Evolutionary conservation across 805 yeast species (phyloP), one percentile per base, ranked within the genome.

Genomic region (Yamadazyma sp.): DNA sequence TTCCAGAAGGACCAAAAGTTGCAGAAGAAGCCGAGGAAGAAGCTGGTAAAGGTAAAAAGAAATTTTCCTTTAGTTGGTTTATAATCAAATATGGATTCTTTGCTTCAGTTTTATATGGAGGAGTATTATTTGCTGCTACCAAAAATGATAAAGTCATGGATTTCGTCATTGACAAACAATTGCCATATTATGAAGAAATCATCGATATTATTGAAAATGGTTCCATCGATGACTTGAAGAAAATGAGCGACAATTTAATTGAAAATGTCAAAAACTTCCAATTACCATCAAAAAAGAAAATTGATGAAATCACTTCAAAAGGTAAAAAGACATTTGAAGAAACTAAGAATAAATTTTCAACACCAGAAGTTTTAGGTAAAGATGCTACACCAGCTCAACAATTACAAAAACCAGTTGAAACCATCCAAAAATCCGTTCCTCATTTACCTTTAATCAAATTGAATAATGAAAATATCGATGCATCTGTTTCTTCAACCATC

Each of bases 101-200:
- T 17, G 54, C 58, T 6, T 40, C 63, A 7, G 50, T 57, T 12
- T 50, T 47, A 5, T 66, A 66, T 38, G 73, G 71, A 2, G 62
- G 64, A 15, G 56, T 69, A 10, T 50, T 66, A 41, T 67, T 45
- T 37, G 60, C 44, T 25, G 71, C 72, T 33, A 65, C 72, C 38
- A 67, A 65, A 46, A 65, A 58, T 44, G 72, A 67, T 32, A 55
- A 52, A 34, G 70, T 66, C 11, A 56, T 65, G 66, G 71, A 66
- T 47, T 65, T 65, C 42, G 69, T 67, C 25, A 60, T 65, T 37
- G 72, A 66, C 46, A 48, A 64, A 34, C 63, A 65, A 37, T 58
- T 63, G 41, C 73, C 73, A 11, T 65, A 62, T 49, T 53, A 62
- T 39, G 73, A 67, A 41, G 66, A 63, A 44, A 43, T 65, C 29